Evolutionary conservation across 306 rosid genomes (phyloP).

Genomic region (Carpinus viminea): DNA sequence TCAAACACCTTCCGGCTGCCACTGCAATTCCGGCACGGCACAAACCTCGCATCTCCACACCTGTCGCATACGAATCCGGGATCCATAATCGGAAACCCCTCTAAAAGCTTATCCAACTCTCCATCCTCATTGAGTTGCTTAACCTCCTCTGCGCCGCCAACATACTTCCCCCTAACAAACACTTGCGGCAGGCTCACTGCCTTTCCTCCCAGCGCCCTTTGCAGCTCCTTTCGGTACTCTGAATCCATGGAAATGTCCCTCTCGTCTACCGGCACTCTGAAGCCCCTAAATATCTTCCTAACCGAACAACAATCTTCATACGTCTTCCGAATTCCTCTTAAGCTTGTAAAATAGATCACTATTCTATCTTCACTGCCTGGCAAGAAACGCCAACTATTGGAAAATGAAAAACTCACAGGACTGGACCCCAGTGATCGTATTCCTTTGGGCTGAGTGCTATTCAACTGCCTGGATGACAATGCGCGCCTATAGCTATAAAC

Average conservation of each 20-base stretch:
- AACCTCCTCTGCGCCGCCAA: slow-evolving; percentile 76
- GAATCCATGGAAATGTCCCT: slow-evolving; percentile 88
- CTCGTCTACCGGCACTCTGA: slow-evolving; percentile 70
- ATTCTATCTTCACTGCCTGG: slow-evolving; percentile 58
- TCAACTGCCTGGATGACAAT: slow-evolving; percentile 60
- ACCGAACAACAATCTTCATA: slow-evolving; percentile 77
- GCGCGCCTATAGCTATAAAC: slow-evolving; percentile 71
- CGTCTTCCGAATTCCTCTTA: slow-evolving; percentile 75
- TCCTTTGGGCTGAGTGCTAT: slow-evolving; percentile 28
- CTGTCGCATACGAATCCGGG: slow-evolving; percentile 53
- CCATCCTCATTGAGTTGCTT: slow-evolving; percentile 66
- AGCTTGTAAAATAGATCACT: slow-evolving; percentile 68
- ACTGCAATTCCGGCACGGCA: slow-evolving; percentile 65
- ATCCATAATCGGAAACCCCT: slow-evolving; percentile 53
- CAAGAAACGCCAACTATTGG: slow-evolving; percentile 26
- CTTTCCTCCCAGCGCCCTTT: slow-evolving; percentile 43
- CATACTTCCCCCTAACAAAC: slow-evolving; percentile 57
- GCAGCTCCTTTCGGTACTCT: slow-evolving; percentile 57
- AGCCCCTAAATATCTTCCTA: slow-evolving; percentile 56
- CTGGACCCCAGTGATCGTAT: slow-evolving; percentile 53
- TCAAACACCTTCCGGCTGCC: slow-evolving; percentile 77
- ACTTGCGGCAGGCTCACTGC: slow-evolving; percentile 61
- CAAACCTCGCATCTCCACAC: slow-evolving; percentile 77
- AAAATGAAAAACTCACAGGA: slow-evolving; percentile 40
- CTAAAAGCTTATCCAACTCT: slow-evolving; percentile 51